Evolutionary conservation across 2,329 filamentous ascomycete species (phyloP).

Genomic region (Penicillium sp.): DNA sequence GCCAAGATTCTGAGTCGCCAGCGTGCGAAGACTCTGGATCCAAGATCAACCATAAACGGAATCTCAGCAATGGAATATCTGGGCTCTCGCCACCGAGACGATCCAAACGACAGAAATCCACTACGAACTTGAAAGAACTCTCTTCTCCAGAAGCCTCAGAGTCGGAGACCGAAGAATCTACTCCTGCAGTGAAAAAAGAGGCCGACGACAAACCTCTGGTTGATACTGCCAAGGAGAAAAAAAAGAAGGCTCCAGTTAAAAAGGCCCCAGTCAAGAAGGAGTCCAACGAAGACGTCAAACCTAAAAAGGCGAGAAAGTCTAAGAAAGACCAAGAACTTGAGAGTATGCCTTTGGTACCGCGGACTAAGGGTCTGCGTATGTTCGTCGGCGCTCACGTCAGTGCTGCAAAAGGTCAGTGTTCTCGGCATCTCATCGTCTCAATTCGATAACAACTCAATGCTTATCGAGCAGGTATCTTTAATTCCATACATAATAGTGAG

Average conservation of each 20-base stretch:
- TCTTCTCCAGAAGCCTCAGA: slow-evolving; percentile 19
- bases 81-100: slow-evolving; percentile 26
- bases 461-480: slow-evolving; percentile 69
- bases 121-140: slow-evolving; percentile 18
- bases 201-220: neutral
- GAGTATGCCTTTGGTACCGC: slow-evolving; percentile 62
- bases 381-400: slow-evolving; percentile 92
- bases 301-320: slow-evolving; percentile 53
- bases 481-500: slow-evolving; percentile 72
- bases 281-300: slow-evolving; percentile 29
- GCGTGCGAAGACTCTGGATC: slow-evolving; percentile 7
- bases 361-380: slow-evolving; percentile 72
- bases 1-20: neutral
- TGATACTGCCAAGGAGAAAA: slow-evolving; percentile 15
- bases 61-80: slow-evolving; percentile 25
- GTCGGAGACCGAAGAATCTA: slow-evolving; percentile 13
- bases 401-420: slow-evolving; percentile 70
- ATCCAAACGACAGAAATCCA: slow-evolving; percentile 32
- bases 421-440: neutral
- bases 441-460: slow-evolving; percentile 12
- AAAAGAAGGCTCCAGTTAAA: slow-evolving; percentile 10
- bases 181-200: slow-evolving; percentile 8
- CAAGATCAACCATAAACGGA: slow-evolving; percentile 27
- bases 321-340: slow-evolving; percentile 55
- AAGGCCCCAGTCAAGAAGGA: slow-evolving; percentile 19